phyloP scores from a whole-genome alignment of 306 rosid genomes.

The Inga oerstediana region DNA sequence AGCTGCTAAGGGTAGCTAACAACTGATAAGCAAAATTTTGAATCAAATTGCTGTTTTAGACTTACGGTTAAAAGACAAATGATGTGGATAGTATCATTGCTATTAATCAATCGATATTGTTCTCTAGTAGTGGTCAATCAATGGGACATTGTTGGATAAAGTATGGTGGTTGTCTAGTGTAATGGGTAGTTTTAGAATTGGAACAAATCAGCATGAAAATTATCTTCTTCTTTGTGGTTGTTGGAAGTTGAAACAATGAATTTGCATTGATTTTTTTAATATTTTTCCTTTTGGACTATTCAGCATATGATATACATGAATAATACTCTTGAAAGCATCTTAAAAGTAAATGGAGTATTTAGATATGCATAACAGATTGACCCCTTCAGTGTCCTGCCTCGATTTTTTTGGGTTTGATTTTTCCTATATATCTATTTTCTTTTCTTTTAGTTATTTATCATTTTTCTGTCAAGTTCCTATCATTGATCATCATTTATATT shows the following conservation, averaged over 20 bases:
- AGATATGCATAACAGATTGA: not conserved
- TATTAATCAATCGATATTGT: not conserved
- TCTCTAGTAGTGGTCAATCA: not conserved
- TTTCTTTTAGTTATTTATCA: not conserved
- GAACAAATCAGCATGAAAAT: not conserved
- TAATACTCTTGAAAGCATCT: not conserved
- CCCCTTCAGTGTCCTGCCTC: not conserved
- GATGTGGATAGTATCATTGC: too few relatives aligned
- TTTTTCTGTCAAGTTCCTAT: not conserved
- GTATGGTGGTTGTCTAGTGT: not conserved
- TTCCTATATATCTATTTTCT: not conserved
- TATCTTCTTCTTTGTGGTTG: not conserved
- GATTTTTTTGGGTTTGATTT: not conserved
- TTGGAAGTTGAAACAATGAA: not conserved
- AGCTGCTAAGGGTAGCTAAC: not conserved
- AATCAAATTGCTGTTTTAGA: not conserved
- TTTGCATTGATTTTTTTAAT: not conserved
- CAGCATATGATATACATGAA: not conserved
- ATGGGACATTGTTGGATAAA: not conserved
- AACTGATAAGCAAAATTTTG: not conserved
- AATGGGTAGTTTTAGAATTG: not conserved
- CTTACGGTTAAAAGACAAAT: not conserved
- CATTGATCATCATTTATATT: not conserved
- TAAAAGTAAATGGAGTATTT: not conserved
- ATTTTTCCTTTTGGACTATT: not conserved